These are phyloP conservation scores for Hyphodiscus sp. DNA, from an alignment of 2,329 filamentous ascomycete species.

Conservation along the genomic window DNA sequence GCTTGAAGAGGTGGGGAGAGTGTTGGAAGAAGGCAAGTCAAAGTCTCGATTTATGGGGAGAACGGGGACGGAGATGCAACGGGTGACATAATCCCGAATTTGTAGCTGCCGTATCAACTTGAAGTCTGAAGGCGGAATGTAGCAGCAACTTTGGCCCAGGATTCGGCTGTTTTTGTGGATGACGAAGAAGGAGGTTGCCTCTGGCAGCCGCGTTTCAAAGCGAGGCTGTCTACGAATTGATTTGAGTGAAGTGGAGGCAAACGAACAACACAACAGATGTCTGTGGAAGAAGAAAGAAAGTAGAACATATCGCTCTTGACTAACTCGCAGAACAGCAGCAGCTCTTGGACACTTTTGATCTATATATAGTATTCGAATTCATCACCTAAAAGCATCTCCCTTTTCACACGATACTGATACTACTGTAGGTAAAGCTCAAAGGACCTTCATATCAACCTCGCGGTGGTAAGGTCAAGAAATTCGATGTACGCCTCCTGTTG, in stretches of 20 bases:
- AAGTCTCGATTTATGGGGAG: neutral
- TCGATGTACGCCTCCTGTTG: too few relatives aligned
- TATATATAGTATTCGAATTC: too few relatives aligned
- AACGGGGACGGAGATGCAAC: conserved; percentile 1
- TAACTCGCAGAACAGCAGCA: neutral
- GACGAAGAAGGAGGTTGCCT: neutral
- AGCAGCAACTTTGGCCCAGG: neutral
- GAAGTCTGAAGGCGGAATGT: neutral
- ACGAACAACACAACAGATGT: neutral
- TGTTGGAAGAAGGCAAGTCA: too few relatives aligned
- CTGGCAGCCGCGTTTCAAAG: neutral
- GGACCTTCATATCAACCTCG: too few relatives aligned
- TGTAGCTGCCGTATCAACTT: neutral
- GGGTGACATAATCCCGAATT: conserved; percentile 8
- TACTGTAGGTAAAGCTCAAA: too few relatives aligned
- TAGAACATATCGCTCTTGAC: neutral
- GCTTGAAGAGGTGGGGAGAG: neutral
- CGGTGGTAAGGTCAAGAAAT: too few relatives aligned
- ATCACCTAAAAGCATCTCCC: too few relatives aligned
- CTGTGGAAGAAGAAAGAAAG: neutral
- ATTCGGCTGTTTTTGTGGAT: neutral
- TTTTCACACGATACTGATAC: too few relatives aligned
- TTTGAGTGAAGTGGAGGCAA: neutral
- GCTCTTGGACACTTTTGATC: neutral
- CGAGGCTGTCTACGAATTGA: neutral